Conservation (phyloP, 1,284 basidiomycete species). For the Ustilago lituana region DNA sequence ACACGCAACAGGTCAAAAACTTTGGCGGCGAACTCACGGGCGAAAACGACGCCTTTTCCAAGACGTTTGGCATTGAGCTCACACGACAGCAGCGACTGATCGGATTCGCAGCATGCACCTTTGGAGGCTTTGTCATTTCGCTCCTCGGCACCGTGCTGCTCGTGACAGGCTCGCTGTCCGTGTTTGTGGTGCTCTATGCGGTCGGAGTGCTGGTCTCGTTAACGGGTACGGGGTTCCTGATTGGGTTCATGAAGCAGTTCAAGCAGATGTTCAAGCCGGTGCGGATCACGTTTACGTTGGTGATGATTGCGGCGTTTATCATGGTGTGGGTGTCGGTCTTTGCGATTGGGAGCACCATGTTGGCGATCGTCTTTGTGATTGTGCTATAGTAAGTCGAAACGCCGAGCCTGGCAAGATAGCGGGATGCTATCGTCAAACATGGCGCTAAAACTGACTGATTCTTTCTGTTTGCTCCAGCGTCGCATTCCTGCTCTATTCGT, state of each 20-base stretch:
- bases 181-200: constrained; percentile 85
- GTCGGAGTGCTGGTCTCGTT: constrained; percentile 84
- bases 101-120: constrained; percentile 68
- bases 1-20: constrained; percentile 56
- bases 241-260: constrained; percentile 56
- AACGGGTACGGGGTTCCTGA: constrained; percentile 71
- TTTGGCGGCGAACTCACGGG: constrained; percentile 58
- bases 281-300: constrained; percentile 81
- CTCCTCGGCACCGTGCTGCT: constrained; percentile 82
- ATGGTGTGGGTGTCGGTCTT: constrained; percentile 64
- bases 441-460: no score
- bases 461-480: constrained; percentile 21
- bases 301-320: constrained; percentile 74
- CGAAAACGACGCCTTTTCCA: constrained; percentile 56
- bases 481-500: constrained; percentile 44
- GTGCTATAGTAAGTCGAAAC: constrained; percentile 53
- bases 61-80: constrained; percentile 56
- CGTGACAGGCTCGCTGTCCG: constrained; percentile 76
- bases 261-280: constrained; percentile 90
- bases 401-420: no score
- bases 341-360: constrained; percentile 46
- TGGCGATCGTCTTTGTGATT: constrained; percentile 59
- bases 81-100: constrained; percentile 60
- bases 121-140: constrained; percentile 72
- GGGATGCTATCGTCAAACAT: no score